phyloP scores from a whole-genome alignment of 106 monocot species.

The Phalaenopsis equestris region DNA sequence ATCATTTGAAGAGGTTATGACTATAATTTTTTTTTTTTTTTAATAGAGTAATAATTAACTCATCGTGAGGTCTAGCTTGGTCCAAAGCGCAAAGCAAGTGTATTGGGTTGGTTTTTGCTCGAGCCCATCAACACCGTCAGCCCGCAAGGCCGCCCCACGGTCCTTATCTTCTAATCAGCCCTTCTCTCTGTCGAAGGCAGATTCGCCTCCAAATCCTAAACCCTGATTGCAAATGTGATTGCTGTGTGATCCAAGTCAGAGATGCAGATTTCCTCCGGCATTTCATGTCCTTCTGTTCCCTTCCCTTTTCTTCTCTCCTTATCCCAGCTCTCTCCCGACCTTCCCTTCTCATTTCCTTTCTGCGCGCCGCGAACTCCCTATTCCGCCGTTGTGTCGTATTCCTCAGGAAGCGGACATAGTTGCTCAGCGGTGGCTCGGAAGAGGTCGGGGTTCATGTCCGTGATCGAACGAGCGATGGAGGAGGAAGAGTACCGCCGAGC shows the following conservation, averaged over 20 bases:
- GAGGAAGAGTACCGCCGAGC: slow-evolving; percentile 88
- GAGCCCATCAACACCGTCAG: too few relatives aligned
- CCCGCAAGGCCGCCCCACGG: background rate
- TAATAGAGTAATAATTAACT: too few relatives aligned
- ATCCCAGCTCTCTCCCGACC: background rate
- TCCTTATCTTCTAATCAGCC: background rate
- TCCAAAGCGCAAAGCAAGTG: too few relatives aligned
- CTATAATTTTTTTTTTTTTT: too few relatives aligned
- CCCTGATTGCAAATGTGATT: background rate
- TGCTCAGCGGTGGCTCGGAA: slow-evolving; percentile 12
- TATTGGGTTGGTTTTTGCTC: too few relatives aligned
- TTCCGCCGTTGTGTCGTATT: background rate
- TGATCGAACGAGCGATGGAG: slow-evolving; percentile 64
- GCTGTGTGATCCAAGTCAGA: background rate
- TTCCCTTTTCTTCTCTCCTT: background rate
- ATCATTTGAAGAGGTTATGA: too few relatives aligned
- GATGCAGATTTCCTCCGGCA: background rate
- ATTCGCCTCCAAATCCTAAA: background rate
- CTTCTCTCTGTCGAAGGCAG: background rate
- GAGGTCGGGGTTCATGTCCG: slow-evolving; percentile 47
- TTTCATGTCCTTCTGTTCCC: background rate
- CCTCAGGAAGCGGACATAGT: background rate
- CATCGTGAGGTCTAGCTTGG: too few relatives aligned
- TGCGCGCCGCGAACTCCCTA: background rate
- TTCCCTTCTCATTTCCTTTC: background rate